Conservation (phyloP, 257 asterid genomes). For the Asclepias syriaca region DNA sequence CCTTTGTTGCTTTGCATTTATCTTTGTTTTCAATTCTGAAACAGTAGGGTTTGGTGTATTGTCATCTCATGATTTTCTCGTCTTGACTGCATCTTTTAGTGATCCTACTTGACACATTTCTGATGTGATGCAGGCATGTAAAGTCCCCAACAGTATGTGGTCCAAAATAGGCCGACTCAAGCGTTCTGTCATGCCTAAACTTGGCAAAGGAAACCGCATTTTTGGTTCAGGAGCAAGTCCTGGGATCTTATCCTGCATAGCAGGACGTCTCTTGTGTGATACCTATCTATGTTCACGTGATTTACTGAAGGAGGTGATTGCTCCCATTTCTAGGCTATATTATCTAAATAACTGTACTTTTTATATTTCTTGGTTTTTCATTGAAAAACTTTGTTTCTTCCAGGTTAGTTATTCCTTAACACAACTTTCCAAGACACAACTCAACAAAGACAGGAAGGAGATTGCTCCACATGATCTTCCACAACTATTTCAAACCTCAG, state of each 20-base stretch:
- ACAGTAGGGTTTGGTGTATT: not conserved
- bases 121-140: constrained; percentile 53
- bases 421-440: constrained; percentile 77
- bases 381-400: constrained; percentile 20
- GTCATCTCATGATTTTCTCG: not conserved
- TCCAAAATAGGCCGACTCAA: constrained; percentile 94
- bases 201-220: constrained; percentile 62
- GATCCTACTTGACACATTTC: not conserved
- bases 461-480: constrained; percentile 77
- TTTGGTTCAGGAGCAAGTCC: constrained; percentile 93
- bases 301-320: constrained; percentile 78
- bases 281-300: constrained; percentile 84
- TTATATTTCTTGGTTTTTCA: constrained; percentile 19
- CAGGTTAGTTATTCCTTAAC: constrained; percentile 98
- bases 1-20: not conserved
- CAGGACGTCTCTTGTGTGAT: constrained; percentile 97
- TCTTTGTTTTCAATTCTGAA: not conserved
- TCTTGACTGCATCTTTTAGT: not conserved
- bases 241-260: constrained; percentile 85
- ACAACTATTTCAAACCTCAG: constrained; percentile 70
- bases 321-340: constrained; percentile 12
- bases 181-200: constrained; percentile 89
- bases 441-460: constrained; percentile 78
- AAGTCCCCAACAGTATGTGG: constrained; percentile 76
- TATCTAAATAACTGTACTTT: constrained; percentile 9